Evolutionary conservation across 805 yeast genomes (phyloP).

Genomic region (Cyberlindnera nakhonratchasimensis): DNA sequence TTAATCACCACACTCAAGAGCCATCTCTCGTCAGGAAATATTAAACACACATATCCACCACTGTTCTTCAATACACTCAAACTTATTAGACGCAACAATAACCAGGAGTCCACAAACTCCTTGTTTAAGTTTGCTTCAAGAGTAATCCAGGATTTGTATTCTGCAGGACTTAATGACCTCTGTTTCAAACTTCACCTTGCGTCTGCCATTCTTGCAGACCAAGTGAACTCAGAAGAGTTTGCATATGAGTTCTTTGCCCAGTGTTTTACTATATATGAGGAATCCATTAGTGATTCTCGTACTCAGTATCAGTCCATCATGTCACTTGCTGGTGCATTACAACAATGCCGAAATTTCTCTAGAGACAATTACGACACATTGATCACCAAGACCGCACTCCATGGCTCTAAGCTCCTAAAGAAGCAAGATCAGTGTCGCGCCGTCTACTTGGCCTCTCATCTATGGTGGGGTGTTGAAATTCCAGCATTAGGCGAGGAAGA

Average conservation of each 20-base stretch:
- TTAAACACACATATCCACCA: constrained; percentile 72
- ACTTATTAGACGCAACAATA: constrained; percentile 47
- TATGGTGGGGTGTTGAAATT: constrained; percentile 88
- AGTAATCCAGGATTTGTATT: constrained; percentile 62
- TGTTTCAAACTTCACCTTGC: constrained; percentile 49
- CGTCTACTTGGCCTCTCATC: constrained; percentile 80
- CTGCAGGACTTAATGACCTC: constrained; percentile 35
- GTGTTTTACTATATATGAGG: constrained; percentile 82
- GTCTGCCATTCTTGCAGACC: constrained; percentile 78
- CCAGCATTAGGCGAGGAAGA: constrained; percentile 44
- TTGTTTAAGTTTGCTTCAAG: constrained; percentile 74
- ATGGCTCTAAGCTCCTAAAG: constrained; percentile 82
- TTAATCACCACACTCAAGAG: constrained; percentile 44
- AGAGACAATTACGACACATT: constrained; percentile 75
- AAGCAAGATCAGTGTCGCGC: constrained; percentile 95
- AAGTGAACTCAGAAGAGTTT: constrained; percentile 63
- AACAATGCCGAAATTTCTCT: constrained; percentile 47
- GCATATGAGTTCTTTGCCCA: constrained; percentile 87
- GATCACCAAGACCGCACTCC: constrained; percentile 80
- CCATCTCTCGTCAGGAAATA: constrained; percentile 54
- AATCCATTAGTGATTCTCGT: constrained; percentile 48
- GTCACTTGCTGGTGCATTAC: constrained; percentile 48
- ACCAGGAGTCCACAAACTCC: constrained; percentile 22
- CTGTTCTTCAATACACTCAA: constrained; percentile 59
- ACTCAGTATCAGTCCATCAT: constrained; percentile 52